Evolutionary conservation across 257 asterid species (phyloP).

Genomic region (Solanum virginianum): DNA sequence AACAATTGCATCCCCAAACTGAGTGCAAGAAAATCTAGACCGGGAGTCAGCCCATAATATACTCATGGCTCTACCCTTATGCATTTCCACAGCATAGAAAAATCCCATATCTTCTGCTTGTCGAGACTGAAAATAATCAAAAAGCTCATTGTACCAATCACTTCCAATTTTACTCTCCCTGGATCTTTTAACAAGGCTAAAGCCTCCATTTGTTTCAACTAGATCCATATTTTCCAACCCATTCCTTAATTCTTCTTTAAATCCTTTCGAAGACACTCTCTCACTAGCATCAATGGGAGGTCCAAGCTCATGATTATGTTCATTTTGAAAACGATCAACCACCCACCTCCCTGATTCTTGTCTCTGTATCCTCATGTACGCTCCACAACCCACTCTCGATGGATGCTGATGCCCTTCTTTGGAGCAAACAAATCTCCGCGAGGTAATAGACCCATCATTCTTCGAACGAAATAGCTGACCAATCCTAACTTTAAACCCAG

Average conservation of each 20-base stretch:
- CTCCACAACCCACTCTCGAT: slow-evolving; percentile 95
- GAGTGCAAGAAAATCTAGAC: slow-evolving; percentile 71
- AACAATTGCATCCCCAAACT: slow-evolving; percentile 79
- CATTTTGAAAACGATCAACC: slow-evolving; percentile 81
- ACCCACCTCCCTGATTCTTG: slow-evolving; percentile 77
- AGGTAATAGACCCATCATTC: slow-evolving; percentile 85
- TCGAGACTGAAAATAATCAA: slow-evolving; percentile 74
- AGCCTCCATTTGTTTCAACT: slow-evolving; percentile 74
- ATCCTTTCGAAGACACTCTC: slow-evolving; percentile 31
- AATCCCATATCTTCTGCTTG: slow-evolving; percentile 87
- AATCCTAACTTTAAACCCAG: slow-evolving; percentile 73
- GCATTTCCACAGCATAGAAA: slow-evolving; percentile 74
- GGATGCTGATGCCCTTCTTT: slow-evolving; percentile 98
- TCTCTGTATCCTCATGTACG: slow-evolving; percentile 93
- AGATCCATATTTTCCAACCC: slow-evolving; percentile 72
- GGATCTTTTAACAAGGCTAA: slow-evolving; percentile 60
- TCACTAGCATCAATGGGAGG: slow-evolving; percentile 29
- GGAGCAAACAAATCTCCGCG: slow-evolving; percentile 92
- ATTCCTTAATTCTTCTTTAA: slow-evolving; percentile 49
- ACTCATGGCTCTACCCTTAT: slow-evolving; percentile 58
- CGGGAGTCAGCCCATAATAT: slow-evolving; percentile 86
- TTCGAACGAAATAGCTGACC: slow-evolving; percentile 95
- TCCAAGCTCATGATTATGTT: slow-evolving; percentile 67
- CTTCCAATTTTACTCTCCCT: slow-evolving; percentile 38
- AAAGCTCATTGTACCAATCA: slow-evolving; percentile 61